A percentile compares a stretch with the other conserved stretches of the same genome.
phyloP scores from a whole-genome alignment of 768 basidiomycete species.

The Leucosporidium yakuticum region DNA sequence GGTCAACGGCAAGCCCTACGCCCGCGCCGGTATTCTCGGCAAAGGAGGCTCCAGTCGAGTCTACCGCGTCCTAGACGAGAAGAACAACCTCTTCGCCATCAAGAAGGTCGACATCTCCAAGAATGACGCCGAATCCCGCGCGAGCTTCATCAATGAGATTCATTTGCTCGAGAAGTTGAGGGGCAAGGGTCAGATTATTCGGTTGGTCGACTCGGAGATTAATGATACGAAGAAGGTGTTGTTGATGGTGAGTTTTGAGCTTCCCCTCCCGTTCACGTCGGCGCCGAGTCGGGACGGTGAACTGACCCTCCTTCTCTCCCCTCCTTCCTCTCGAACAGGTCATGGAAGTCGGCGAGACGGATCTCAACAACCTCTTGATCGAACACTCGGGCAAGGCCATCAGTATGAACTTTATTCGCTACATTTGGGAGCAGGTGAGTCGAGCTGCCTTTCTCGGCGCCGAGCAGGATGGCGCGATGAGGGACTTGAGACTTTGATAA shows the following conservation, averaged over 20 bases:
- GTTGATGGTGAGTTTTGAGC: slow-evolving; percentile 54
- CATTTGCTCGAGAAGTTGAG: slow-evolving; percentile 84
- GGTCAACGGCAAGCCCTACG: slow-evolving; percentile 38
- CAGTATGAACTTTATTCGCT: slow-evolving; percentile 89
- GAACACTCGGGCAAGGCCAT: slow-evolving; percentile 67
- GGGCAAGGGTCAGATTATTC: slow-evolving; percentile 87
- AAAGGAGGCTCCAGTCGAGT: slow-evolving; percentile 95
- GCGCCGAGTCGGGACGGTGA: too few relatives aligned
- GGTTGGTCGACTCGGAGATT: slow-evolving; percentile 83
- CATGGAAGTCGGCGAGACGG: slow-evolving; percentile 96
- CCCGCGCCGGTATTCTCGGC: slow-evolving; percentile 54
- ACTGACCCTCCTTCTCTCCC: too few relatives aligned
- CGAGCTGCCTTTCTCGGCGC: neutral
- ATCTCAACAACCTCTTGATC: slow-evolving; percentile 72
- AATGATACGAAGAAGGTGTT: slow-evolving; percentile 66
- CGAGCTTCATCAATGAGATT: slow-evolving; percentile 94
- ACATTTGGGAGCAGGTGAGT: slow-evolving; percentile 92
- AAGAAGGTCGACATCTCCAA: slow-evolving; percentile 88
- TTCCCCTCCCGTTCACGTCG: too few relatives aligned
- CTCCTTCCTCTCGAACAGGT: slow-evolving; percentile 47
- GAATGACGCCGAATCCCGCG: slow-evolving; percentile 74
- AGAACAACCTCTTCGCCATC: slow-evolving; percentile 76
- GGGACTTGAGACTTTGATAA: too few relatives aligned
- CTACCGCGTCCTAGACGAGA: slow-evolving; percentile 73
- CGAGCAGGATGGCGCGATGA: too few relatives aligned